Percentiles rank a stretch among this genome's conserved stretches.
Conservation (phyloP, 192 early-diverging fungal species). For the Backusella circina region DNA sequence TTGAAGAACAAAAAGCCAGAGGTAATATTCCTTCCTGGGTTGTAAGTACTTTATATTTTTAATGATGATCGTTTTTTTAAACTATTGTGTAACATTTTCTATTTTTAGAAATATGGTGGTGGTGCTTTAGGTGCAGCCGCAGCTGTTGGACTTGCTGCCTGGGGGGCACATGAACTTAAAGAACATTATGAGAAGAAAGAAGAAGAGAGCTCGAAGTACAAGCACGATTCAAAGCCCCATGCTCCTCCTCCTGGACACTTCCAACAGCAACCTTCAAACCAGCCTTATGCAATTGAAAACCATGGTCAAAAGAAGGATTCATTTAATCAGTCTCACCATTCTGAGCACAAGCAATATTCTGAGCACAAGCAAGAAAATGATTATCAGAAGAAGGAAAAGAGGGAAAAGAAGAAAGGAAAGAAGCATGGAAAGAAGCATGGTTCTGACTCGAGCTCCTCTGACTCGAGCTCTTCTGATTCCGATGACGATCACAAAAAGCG, state of each 20-base stretch:
- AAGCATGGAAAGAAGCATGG: background rate
- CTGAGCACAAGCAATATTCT: background rate
- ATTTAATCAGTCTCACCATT: background rate
- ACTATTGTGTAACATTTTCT: background rate
- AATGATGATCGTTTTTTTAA: background rate
- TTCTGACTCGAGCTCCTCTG: background rate
- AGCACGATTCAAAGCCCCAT: background rate
- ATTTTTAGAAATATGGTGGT: conserved; percentile 37
- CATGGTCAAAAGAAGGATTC: background rate
- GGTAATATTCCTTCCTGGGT: conserved; percentile 26
- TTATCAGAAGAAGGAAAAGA: conserved; percentile 6
- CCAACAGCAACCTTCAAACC: background rate
- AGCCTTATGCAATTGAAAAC: conserved; percentile 6
- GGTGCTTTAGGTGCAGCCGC: conserved; percentile 32
- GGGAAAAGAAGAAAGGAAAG: background rate
- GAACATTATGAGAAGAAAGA: conserved; percentile 26
- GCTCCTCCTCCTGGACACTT: background rate
- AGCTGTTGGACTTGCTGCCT: conserved; percentile 33
- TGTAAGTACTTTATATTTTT: conserved; percentile 6
- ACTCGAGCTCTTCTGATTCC: background rate
- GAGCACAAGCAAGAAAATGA: background rate
- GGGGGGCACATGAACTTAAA: conserved; percentile 28
- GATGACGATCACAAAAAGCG: conserved; percentile 4
- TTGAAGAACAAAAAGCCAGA: background rate
- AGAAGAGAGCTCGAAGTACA: conserved; percentile 7